Evolutionary conservation across 2,329 filamentous ascomycete species (phyloP).

Genomic region (Scortechinia acanthostroma): DNA sequence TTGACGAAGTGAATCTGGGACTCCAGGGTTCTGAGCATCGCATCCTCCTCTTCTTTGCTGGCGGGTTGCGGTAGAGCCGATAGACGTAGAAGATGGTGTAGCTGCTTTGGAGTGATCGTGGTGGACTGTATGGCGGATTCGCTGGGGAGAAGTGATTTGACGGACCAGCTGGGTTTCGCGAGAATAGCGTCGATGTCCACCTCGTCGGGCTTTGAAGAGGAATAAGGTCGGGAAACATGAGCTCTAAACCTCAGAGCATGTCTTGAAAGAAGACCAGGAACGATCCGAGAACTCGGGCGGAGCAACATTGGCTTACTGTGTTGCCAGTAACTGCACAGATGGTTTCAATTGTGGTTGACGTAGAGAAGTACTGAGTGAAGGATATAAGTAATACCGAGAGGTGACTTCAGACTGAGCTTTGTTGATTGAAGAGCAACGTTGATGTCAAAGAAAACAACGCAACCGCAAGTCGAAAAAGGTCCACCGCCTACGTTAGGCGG

Average conservation of each 20-base stretch:
- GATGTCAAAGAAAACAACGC: no score
- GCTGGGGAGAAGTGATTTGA: conserved; percentile 62
- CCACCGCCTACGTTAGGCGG: neutral
- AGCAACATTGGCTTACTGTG: no score
- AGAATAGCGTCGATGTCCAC: conserved; percentile 38
- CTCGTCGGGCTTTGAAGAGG: conserved; percentile 4
- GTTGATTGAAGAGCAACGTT: no score
- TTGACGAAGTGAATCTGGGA: conserved; percentile 87
- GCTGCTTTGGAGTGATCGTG: conserved; percentile 54
- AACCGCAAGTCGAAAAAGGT: no score
- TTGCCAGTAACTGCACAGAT: no score
- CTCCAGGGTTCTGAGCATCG: conserved; percentile 69
- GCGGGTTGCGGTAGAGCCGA: conserved; percentile 76
- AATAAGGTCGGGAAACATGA: conserved; percentile 4
- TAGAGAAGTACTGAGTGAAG: no score
- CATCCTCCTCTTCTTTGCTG: conserved; percentile 50
- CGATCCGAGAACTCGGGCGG: no score
- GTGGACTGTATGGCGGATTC: conserved; percentile 16
- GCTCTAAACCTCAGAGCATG: no score
- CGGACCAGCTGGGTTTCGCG: conserved; percentile 74
- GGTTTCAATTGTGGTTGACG: no score
- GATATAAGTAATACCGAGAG: no score
- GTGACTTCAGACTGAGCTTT: no score
- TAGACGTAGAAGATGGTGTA: conserved; percentile 79
- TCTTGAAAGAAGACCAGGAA: no score